A percentile compares a stretch with the other conserved stretches of the same genome.
phyloP scores from a whole-genome alignment of 78 protist species.

The Dictyostelium capitatum region DNA sequence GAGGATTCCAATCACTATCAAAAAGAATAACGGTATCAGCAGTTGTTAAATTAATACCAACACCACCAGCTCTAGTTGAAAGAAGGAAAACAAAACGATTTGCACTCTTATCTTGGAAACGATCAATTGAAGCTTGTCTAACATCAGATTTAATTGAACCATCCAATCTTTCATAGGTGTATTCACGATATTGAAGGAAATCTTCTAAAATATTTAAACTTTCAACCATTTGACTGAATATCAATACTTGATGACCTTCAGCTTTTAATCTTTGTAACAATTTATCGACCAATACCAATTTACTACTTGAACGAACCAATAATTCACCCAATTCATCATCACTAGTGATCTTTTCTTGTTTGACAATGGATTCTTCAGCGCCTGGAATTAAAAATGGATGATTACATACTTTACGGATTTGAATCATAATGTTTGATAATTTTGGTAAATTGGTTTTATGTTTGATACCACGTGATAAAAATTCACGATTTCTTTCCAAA shows the following conservation, averaged over 20 bases:
- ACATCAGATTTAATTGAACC: constrained; percentile 86
- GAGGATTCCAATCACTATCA: constrained; percentile 99
- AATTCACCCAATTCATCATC: constrained; percentile 90
- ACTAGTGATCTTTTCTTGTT: constrained; percentile 59
- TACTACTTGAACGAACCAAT: constrained; percentile 88
- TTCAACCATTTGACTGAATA: constrained; percentile 95
- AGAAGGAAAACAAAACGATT: constrained; percentile 91
- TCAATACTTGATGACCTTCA: constrained; percentile 93
- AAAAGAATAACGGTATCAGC: constrained; percentile 97
- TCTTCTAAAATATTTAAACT: constrained; percentile 94
- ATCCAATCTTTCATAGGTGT: constrained; percentile 88
- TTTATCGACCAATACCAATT: constrained; percentile 94
- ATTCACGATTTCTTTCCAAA: constrained; percentile 86
- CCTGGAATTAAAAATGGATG: constrained; percentile 94
- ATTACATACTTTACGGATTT: constrained; percentile 95
- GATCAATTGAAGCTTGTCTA: constrained; percentile 92
- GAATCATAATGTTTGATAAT: constrained; percentile 92
- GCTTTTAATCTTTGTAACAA: constrained; percentile 83
- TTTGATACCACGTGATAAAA: constrained; percentile 66
- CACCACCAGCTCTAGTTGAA: constrained; percentile 98
- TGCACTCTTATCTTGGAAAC: constrained; percentile 81
- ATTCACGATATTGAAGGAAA: constrained; percentile 75
- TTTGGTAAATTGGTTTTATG: constrained; percentile 85
- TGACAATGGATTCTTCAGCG: constrained; percentile 66
- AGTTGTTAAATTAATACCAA: constrained; percentile 95